Conservation (phyloP, 495 filamentous ascomycete species). For the Astrocystis sublimbata region DNA sequence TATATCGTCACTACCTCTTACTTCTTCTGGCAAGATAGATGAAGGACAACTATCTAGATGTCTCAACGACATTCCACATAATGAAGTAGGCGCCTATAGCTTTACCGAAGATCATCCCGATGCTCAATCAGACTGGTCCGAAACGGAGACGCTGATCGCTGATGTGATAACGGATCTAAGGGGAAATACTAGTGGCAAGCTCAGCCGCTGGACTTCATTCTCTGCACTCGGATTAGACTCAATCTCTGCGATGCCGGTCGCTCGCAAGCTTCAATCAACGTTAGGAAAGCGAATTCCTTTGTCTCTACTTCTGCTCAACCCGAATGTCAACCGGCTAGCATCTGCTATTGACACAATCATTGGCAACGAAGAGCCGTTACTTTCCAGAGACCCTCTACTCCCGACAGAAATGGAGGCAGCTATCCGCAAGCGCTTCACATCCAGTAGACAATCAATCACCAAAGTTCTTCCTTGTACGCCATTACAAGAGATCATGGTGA, state of each 20-base stretch:
- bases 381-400: slow-evolving; percentile 34
- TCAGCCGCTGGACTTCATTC: slow-evolving; percentile 52
- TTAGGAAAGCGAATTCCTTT: slow-evolving; percentile 54
- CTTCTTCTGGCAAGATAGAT: slow-evolving; percentile 65
- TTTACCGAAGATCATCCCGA: slow-evolving; percentile 27
- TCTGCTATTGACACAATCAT: slow-evolving; percentile 17
- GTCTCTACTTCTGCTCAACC: slow-evolving; percentile 62
- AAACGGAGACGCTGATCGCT: slow-evolving; percentile 52
- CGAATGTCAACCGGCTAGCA: slow-evolving; percentile 59
- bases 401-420: slow-evolving; percentile 33
- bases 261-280: slow-evolving; percentile 48
- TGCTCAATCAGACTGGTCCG: slow-evolving; percentile 50
- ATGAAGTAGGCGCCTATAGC: slow-evolving; percentile 18
- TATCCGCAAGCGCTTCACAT: slow-evolving; percentile 35
- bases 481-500: slow-evolving; percentile 79
- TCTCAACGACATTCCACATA: slow-evolving; percentile 25
- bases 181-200: slow-evolving; percentile 52
- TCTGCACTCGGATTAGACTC: slow-evolving; percentile 70
- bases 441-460: slow-evolving; percentile 42
- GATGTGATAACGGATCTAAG: slow-evolving; percentile 47
- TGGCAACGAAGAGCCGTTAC: not conserved
- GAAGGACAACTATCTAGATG: slow-evolving; percentile 40
- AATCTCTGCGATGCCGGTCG: slow-evolving; percentile 71
- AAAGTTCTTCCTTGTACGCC: slow-evolving; percentile 75
- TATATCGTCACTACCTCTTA: slow-evolving; percentile 62